Percentiles rank a stretch among this genome's conserved stretches.
Evolutionary conservation across 2,329 filamentous ascomycete genomes (phyloP).

Genomic region (Dothideomycetes sp.): DNA sequence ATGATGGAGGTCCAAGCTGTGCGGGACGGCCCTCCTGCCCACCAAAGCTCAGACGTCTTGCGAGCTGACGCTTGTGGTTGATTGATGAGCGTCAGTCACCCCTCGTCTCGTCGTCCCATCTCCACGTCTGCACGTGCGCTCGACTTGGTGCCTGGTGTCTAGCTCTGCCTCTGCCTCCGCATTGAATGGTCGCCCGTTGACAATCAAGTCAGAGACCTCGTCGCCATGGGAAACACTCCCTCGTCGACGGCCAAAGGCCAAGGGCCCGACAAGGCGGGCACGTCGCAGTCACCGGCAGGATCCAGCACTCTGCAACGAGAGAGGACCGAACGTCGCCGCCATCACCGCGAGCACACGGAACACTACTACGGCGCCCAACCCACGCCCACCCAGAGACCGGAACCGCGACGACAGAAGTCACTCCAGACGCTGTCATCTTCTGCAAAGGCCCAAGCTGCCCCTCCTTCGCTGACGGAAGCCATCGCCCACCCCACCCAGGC

Average conservation of each 20-base stretch:
- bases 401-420: not conserved
- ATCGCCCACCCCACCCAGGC: constrained; percentile 10
- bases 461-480: constrained; percentile 23
- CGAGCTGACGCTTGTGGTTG: too few species aligned
- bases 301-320: constrained; percentile 1
- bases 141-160: too few species aligned
- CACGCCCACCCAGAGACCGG: constrained; percentile 10
- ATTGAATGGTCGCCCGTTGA: constrained; percentile 3
- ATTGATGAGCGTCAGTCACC: too few species aligned
- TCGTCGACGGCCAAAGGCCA: constrained; percentile 17
- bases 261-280: constrained; percentile 9
- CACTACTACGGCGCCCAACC: constrained; percentile 9
- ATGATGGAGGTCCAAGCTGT: too few species aligned
- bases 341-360: constrained; percentile 12
- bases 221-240: constrained; percentile 39
- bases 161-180: too few species aligned
- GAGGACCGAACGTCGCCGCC: constrained; percentile 20
- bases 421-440: not conserved
- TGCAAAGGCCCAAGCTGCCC: constrained; percentile 25
- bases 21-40: too few species aligned
- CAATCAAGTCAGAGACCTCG: too few species aligned
- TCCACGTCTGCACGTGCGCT: too few species aligned
- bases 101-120: too few species aligned
- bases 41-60: too few species aligned
- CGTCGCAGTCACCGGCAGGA: constrained; percentile 12